A percentile compares a stretch with the other conserved stretches of the same genome.
Evolutionary conservation across 2,329 filamentous ascomycete species (phyloP).

Genomic region (Sclerotinia glacialis): DNA sequence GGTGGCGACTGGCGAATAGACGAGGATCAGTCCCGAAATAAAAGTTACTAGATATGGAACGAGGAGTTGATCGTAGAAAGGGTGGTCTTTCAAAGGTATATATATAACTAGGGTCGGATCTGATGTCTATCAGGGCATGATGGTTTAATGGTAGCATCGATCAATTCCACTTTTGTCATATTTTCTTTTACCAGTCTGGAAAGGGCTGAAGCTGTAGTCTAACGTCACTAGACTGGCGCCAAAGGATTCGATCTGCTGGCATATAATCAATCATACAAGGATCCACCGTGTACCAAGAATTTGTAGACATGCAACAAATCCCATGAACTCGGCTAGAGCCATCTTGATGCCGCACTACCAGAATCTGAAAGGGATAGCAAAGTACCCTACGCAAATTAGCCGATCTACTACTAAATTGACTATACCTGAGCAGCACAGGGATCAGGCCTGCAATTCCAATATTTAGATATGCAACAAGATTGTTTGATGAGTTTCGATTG

Average conservation of each 20-base stretch:
- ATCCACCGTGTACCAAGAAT: not conserved
- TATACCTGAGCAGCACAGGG: not conserved
- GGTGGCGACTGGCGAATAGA: too few relatives aligned
- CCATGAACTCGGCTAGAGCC: not conserved
- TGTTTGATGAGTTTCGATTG: not conserved
- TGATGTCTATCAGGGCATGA: too few relatives aligned
- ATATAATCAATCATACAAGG: not conserved
- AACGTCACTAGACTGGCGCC: not conserved
- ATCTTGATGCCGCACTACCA: not conserved
- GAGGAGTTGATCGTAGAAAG: too few relatives aligned
- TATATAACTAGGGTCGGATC: too few relatives aligned
- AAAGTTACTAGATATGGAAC: not conserved
- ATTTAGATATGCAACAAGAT: not conserved
- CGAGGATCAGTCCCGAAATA: not conserved
- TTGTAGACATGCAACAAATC: not conserved
- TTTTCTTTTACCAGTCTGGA: too few relatives aligned
- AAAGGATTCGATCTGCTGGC: too few relatives aligned
- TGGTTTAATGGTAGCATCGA: too few relatives aligned
- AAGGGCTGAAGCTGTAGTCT: not conserved
- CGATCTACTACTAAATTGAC: not conserved
- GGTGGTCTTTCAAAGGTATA: too few relatives aligned
- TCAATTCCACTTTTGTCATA: too few relatives aligned
- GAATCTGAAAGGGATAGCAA: not conserved
- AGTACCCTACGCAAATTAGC: not conserved
- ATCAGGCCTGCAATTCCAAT: not conserved